Evolutionary conservation across 1,284 basidiomycete species (phyloP), one percentile per base, ranked within the genome.

Genomic region (Chondrostereum purpureum): DNA sequence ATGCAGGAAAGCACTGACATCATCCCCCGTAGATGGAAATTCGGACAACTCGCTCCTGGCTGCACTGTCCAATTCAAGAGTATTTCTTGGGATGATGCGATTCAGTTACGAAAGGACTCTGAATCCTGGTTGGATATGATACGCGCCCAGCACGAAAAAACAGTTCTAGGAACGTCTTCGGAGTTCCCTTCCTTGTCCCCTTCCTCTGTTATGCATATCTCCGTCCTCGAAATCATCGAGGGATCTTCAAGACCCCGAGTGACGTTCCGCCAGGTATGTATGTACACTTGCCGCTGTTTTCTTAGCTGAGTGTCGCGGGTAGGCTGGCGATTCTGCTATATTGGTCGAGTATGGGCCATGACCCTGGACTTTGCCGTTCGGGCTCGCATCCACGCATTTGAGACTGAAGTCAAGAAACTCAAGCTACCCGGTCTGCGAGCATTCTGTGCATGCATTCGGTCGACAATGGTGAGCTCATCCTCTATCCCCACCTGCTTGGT

Each of bases 11-110:
- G n/a, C n/a, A n/a, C 8, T 33, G 18, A 47, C 24, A 3, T 49
- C 4, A 20, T 16, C 14, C 2, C 0, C 22, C 14, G 13, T 44
- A 78, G 76, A 58, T 83, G 79, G 78, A 82, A 82, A 51, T 49
- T 81, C 1, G 82, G 82, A 0, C 82, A 84, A 55, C 52, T 83
- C 18, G 64, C 68, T 21, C 72, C 80, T 1, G 78, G 78, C 20
- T 64, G 61, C 43, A 72, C 66, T 0, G 56, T 83, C 0, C 63
- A 63, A 27, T 83, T 83, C 55, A 60, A 62, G 44, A 64, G 72
- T 8, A 58, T 82, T 11, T 61, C 68, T 1, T 75, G 70, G 65
- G 53, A 57, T 0, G 58, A 67, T 11, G 65, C 76, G 1, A 46
- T 58, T 23, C 27, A 47, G 10, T 50, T 69, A 17, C 46, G 55